phyloP scores from a whole-genome alignment of 2,329 filamentous ascomycete genomes.

The Fusarium nygamai region DNA sequence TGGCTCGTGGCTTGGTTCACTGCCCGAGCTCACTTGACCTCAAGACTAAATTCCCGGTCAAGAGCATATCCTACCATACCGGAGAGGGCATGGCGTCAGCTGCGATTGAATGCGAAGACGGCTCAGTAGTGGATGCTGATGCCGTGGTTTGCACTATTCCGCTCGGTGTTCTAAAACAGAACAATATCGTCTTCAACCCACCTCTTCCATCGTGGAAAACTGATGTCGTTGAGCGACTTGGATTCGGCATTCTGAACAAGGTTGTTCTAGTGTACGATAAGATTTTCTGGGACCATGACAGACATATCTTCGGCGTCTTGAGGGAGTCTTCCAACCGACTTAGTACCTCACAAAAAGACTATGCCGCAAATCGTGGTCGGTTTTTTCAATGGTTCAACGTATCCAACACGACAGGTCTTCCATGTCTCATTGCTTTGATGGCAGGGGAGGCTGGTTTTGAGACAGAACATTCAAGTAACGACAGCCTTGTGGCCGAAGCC shows the following conservation, averaged over 20 bases:
- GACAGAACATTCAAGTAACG: conserved; percentile 80
- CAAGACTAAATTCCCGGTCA: conserved; percentile 76
- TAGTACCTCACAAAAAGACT: conserved; percentile 83
- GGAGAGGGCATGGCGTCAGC: conserved; percentile 59
- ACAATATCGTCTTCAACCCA: conserved; percentile 84
- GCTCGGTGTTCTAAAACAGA: conserved; percentile 89
- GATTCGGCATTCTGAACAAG: conserved; percentile 95
- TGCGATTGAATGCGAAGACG: conserved; percentile 79
- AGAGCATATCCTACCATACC: conserved; percentile 73
- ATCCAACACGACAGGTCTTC: conserved; percentile 86
- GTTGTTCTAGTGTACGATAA: conserved; percentile 89
- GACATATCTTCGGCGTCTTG: conserved; percentile 94
- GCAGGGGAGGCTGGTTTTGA: conserved; percentile 93
- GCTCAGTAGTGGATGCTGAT: conserved; percentile 82
- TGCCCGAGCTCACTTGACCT: conserved; percentile 82
- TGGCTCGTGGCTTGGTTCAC: conserved; percentile 86
- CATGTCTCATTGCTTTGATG: conserved; percentile 91
- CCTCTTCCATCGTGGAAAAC: conserved; percentile 88
- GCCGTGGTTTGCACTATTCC: conserved; percentile 91
- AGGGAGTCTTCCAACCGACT: conserved; percentile 75
- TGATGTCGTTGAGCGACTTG: conserved; percentile 82
- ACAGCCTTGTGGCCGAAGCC: conserved; percentile 81
- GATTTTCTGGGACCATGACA: conserved; percentile 88
- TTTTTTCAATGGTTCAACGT: conserved; percentile 99
- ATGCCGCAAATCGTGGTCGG: conserved; percentile 80